Conservation (phyloP, 257 asterid species). For the Solanum stenotomum region DNA sequence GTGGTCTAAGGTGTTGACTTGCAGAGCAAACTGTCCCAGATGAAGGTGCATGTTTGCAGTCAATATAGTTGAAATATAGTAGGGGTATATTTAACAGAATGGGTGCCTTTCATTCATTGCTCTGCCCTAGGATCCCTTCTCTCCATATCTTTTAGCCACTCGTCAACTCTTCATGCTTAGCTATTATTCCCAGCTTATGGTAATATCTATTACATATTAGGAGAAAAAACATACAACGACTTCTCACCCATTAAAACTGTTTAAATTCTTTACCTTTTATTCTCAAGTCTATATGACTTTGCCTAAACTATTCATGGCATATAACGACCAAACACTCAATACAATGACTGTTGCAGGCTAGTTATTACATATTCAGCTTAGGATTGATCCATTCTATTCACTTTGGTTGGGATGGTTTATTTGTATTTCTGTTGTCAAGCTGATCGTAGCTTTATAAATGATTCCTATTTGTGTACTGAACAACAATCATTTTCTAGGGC, state of each 20-base stretch:
- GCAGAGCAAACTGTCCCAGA: neutral
- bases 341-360: neutral
- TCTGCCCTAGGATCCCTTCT: neutral
- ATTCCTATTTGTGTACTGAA: neutral
- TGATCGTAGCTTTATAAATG: neutral
- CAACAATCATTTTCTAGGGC: constrained; percentile 33
- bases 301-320: neutral
- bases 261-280: neutral
- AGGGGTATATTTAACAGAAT: neutral
- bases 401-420: neutral
- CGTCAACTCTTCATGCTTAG: neutral
- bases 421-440: neutral
- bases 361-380: neutral
- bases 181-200: neutral
- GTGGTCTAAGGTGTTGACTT: neutral
- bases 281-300: neutral
- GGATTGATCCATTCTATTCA: neutral
- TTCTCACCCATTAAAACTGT: neutral
- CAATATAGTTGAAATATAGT: neutral
- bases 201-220: neutral
- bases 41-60: neutral
- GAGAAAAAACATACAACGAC: neutral
- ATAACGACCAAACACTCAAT: neutral
- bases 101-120: neutral
- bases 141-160: neutral